Conservation (phyloP, 1,284 basidiomycete genomes). For the Ceratobasidium sp. region DNA sequence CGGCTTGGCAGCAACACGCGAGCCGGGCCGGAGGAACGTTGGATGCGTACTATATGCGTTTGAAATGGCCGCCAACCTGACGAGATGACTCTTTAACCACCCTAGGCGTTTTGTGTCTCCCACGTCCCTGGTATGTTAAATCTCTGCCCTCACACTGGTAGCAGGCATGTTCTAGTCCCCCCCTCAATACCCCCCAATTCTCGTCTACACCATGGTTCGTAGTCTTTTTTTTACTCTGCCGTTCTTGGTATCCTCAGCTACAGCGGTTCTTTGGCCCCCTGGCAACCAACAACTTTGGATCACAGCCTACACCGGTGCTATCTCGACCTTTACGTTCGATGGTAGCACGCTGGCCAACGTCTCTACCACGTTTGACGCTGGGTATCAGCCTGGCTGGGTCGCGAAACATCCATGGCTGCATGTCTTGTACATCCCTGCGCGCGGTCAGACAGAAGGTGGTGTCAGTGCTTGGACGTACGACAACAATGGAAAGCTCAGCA, state of each 20-base stretch:
- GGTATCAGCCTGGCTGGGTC: conserved; percentile 36
- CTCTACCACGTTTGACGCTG: conserved; percentile 28
- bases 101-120: no score
- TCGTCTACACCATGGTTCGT: neutral
- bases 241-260: neutral
- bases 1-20: no score
- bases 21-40: no score
- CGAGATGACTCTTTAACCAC: no score
- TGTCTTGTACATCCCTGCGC: conserved; percentile 16
- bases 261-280: neutral
- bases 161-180: no score
- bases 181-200: no score
- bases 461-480: conserved; percentile 20
- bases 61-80: no score
- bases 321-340: conserved; percentile 26
- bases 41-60: no score
- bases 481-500: conserved; percentile 44
- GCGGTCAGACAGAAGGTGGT: neutral
- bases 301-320: conserved; percentile 24
- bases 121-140: no score
- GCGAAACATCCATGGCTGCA: conserved; percentile 13
- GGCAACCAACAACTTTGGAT: conserved; percentile 8
- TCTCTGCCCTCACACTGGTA: no score
- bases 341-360: neutral
- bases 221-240: neutral